A percentile compares a stretch with the other conserved stretches of the same genome.
These are phyloP conservation scores for Nannizzia gypsea DNA, from an alignment of 2,329 filamentous ascomycete genomes.

Conservation along the genomic window DNA sequence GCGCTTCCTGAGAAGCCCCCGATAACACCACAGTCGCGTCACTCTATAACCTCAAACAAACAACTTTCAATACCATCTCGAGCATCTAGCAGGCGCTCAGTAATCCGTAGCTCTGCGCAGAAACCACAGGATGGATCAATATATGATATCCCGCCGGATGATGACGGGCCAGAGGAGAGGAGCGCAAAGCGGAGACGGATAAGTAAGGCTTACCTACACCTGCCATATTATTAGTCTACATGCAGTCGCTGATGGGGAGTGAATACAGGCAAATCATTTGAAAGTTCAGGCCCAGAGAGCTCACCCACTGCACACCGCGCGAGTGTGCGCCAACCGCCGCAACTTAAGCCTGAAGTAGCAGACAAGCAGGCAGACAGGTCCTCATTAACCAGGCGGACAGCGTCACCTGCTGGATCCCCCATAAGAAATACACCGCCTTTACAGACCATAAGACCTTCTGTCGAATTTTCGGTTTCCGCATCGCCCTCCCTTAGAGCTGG, in stretches of 20 bases:
- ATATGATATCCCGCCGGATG: slow-evolving; percentile 28
- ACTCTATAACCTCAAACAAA: slow-evolving; percentile 10
- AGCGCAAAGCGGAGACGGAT: slow-evolving; percentile 14
- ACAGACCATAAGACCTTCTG: neutral
- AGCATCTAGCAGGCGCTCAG: slow-evolving; percentile 15
- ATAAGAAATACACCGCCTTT: neutral
- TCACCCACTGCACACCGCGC: neutral
- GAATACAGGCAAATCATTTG: neutral
- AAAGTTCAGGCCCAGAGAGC: neutral
- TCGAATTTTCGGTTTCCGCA: neutral
- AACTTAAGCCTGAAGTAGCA: neutral
- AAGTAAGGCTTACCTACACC: slow-evolving; percentile 10
- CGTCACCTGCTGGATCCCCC: neutral
- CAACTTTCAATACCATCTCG: slow-evolving; percentile 12
- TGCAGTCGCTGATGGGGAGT: neutral
- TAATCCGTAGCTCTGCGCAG: slow-evolving; percentile 17
- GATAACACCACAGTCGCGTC: slow-evolving; percentile 6
- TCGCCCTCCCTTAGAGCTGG: neutral
- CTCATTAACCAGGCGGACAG: neutral
- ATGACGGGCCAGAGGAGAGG: slow-evolving; percentile 15
- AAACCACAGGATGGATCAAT: slow-evolving; percentile 20
- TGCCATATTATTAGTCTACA: neutral
- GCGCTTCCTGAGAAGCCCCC: neutral
- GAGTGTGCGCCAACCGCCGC: neutral
- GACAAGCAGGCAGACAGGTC: neutral